These are phyloP conservation scores for Coemansia sp. DNA, from an alignment of 192 early-diverging fungal species.

Conservation along the genomic window DNA sequence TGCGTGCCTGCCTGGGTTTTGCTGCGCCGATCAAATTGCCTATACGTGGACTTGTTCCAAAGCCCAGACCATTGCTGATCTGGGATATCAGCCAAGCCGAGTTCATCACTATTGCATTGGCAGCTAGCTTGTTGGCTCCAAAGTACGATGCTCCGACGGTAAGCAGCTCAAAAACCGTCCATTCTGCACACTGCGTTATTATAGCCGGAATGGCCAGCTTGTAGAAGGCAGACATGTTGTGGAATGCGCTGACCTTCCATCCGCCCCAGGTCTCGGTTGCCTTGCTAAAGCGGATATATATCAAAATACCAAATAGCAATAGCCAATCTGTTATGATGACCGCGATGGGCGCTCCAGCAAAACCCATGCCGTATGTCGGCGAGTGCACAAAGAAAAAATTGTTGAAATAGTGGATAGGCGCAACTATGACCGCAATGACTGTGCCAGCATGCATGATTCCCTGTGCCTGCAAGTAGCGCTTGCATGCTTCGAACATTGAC, in stretches of 20 bases:
- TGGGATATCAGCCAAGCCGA: conserved; percentile 66
- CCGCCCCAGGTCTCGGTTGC: conserved; percentile 82
- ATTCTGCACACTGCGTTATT: conserved; percentile 45
- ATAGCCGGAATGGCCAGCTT: conserved; percentile 71
- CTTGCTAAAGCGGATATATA: conserved; percentile 61
- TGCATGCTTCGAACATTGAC: conserved; percentile 74
- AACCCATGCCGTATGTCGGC: conserved; percentile 61
- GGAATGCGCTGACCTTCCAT: conserved; percentile 65
- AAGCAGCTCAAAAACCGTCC: conserved; percentile 75
- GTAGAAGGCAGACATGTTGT: conserved; percentile 59
- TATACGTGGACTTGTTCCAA: conserved; percentile 73
- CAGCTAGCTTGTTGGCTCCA: conserved; percentile 68
- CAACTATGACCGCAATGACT: conserved; percentile 61
- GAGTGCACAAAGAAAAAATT: conserved; percentile 77
- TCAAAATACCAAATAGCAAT: conserved; percentile 58
- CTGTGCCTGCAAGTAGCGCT: conserved; percentile 81
- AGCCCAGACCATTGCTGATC: conserved; percentile 68
- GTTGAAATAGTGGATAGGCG: conserved; percentile 68
- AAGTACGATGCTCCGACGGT: conserved; percentile 71
- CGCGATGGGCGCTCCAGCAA: conserved; percentile 77
- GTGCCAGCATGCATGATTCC: conserved; percentile 79
- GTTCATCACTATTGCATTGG: conserved; percentile 68
- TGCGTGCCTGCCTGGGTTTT: conserved; percentile 50
- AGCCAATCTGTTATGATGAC: conserved; percentile 66
- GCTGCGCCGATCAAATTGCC: conserved; percentile 64